Evolutionary conservation across 2,329 filamentous ascomycete genomes (phyloP), one percentile per base, ranked within the genome.

Genomic region (Aspergillus novoparasiticus): DNA sequence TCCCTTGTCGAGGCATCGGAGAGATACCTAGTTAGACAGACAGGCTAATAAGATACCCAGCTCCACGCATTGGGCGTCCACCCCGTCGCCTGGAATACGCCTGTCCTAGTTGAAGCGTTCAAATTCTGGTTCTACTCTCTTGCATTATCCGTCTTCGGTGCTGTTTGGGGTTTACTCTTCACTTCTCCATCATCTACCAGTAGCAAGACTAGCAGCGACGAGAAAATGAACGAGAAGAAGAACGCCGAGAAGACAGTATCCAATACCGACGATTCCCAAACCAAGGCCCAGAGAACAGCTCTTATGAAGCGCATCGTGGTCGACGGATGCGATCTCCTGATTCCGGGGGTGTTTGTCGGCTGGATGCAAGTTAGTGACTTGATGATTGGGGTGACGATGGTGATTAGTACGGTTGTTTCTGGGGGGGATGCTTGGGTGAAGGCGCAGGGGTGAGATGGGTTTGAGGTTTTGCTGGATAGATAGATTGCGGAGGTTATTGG

Each of bases 41-140:
- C 84, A 21, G 69, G 46, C 60, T 69, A 36, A 70, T 57, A 23
- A 26, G 32, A 32, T 12, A 9, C 19, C 21, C 76, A 48, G 79
- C 78, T 59, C 66, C 78, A 84, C 54, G 74, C 86, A 14, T 88
- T 89, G 78, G 84, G 83, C 0, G 69, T 83, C 1, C 82, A 81
- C 43, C 72, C 69, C 1, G 77, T 77, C 1, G 54, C 73, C 0
- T 83, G 80, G 74, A 83, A 83, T 19, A 68, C 69, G n/a, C 69
- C 66, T 30, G 69, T 90, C 4, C 81, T 86, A 53, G 64, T 84
- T 26, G 88, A 92, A 76, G 86, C 85, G 0, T 87, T 90, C 76
- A 84, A 87, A 58, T 88, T 90, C 75, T 93, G 90, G 90, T 85
- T 92, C 66, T 85, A 88, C 45, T 84, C 84, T 0, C 78, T 92